Conservation (phyloP, 441 rosid genomes). For the Gossypium davidsonii region DNA sequence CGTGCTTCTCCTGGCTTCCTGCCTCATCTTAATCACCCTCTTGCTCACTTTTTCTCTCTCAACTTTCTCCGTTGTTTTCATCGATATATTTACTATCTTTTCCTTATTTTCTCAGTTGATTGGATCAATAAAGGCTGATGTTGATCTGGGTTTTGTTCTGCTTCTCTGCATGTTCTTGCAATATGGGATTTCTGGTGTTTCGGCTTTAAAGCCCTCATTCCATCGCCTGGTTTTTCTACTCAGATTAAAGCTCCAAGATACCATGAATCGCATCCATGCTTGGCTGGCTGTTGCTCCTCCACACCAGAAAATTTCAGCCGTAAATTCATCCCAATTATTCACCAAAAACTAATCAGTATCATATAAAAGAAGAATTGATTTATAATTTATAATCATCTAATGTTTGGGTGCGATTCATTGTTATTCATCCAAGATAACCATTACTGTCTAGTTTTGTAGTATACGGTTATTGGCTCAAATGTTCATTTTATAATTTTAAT, state of each 20-base stretch:
- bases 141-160: slow-evolving; percentile 28
- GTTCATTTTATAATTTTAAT: background rate
- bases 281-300: background rate
- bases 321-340: background rate
- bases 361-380: background rate
- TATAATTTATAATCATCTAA: background rate
- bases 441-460: background rate
- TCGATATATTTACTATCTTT: slow-evolving; percentile 19
- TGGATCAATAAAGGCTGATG: slow-evolving; percentile 9
- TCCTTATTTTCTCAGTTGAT: slow-evolving; percentile 2
- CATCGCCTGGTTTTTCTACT: slow-evolving; percentile 5
- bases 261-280: slow-evolving; percentile 2
- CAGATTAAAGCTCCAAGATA: slow-evolving; percentile 13
- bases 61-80: slow-evolving; percentile 21
- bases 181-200: slow-evolving; percentile 1
- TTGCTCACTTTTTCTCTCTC: slow-evolving; percentile 21
- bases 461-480: background rate
- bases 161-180: slow-evolving; percentile 17
- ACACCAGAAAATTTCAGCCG: background rate
- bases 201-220: slow-evolving; percentile 14
- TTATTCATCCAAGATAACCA: background rate
- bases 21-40: slow-evolving; percentile 15
- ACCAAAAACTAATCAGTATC: background rate
- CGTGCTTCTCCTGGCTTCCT: background rate
- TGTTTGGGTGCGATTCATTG: background rate